Conservation (phyloP, 345 rosid species). For the Pseudoturritis turrita region DNA sequence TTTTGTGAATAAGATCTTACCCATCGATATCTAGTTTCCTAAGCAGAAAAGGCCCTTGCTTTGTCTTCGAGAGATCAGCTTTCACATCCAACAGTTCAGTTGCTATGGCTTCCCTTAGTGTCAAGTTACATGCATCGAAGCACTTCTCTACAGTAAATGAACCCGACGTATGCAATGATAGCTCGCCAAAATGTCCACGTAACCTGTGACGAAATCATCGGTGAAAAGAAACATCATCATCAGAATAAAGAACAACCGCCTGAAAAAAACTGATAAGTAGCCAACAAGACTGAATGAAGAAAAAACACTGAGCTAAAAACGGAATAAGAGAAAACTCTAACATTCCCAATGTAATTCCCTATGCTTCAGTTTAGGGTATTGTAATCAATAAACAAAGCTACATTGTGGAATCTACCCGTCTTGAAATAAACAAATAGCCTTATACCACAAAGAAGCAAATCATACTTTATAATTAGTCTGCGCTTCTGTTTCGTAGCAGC, state of each 20-base stretch:
- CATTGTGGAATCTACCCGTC: not conserved
- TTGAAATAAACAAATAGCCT: not conserved
- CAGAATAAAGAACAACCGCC: not conserved
- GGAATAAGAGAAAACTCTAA: not conserved
- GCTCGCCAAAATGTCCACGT: conserved; percentile 79
- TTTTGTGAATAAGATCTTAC: conserved; percentile 42
- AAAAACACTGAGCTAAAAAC: not conserved
- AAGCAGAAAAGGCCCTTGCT: conserved; percentile 76
- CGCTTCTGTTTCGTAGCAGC: conserved; percentile 74
- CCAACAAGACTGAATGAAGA: not conserved
- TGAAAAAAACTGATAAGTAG: not conserved
- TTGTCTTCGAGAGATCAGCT: conserved; percentile 62
- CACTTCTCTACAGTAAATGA: conserved; percentile 88
- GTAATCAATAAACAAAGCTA: not conserved
- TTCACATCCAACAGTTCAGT: conserved; percentile 59
- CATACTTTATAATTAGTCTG: conserved; percentile 71
- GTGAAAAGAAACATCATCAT: conserved; percentile 4
- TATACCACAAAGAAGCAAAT: conserved; percentile 13
- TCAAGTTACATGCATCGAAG: conserved; percentile 59
- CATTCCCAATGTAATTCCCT: not conserved
- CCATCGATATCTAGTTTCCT: conserved; percentile 76
- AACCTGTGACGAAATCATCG: conserved; percentile 42
- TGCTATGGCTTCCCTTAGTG: conserved; percentile 70
- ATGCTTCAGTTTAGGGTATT: not conserved
- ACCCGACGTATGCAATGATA: conserved; percentile 64